Percentiles rank a stretch among this genome's conserved stretches.
Conservation (phyloP, 495 filamentous ascomycete genomes). For the Collariella sp. region DNA sequence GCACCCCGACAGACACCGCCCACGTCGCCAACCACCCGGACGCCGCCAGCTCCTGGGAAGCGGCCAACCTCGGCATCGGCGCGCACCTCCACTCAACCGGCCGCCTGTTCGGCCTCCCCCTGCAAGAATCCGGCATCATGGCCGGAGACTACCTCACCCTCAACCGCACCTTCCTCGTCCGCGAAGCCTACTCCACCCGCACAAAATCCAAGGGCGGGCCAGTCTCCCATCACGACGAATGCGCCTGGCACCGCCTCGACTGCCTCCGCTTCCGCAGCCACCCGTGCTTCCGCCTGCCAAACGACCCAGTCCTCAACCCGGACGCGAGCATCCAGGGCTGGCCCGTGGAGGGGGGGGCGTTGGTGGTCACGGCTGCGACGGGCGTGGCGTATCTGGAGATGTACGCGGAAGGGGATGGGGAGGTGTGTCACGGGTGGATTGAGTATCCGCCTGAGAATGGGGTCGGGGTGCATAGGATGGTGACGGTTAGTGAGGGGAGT, state of each 20-base stretch:
- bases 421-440: slow-evolving; percentile 64
- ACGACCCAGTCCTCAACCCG: slow-evolving; percentile 53
- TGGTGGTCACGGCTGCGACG: slow-evolving; percentile 69
- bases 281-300: slow-evolving; percentile 79
- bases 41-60: slow-evolving; percentile 81
- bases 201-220: slow-evolving; percentile 73
- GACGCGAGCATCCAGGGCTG: slow-evolving; percentile 83
- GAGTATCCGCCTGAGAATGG: slow-evolving; percentile 63
- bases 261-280: slow-evolving; percentile 80
- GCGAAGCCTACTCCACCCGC: slow-evolving; percentile 74
- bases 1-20: slow-evolving; percentile 74
- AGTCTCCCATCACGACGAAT: slow-evolving; percentile 67
- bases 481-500: slow-evolving; percentile 65
- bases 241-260: slow-evolving; percentile 82
- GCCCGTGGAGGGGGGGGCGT: slow-evolving; percentile 72
- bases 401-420: slow-evolving; percentile 58
- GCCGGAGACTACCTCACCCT: slow-evolving; percentile 72
- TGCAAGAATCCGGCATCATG: slow-evolving; percentile 84
- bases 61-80: slow-evolving; percentile 83
- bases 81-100: slow-evolving; percentile 85
- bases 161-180: slow-evolving; percentile 70
- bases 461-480: slow-evolving; percentile 52
- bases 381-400: slow-evolving; percentile 80
- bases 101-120: slow-evolving; percentile 79
- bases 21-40: slow-evolving; percentile 80